phyloP scores from a whole-genome alignment of 116 monocot genomes.

The Iris pallida region DNA sequence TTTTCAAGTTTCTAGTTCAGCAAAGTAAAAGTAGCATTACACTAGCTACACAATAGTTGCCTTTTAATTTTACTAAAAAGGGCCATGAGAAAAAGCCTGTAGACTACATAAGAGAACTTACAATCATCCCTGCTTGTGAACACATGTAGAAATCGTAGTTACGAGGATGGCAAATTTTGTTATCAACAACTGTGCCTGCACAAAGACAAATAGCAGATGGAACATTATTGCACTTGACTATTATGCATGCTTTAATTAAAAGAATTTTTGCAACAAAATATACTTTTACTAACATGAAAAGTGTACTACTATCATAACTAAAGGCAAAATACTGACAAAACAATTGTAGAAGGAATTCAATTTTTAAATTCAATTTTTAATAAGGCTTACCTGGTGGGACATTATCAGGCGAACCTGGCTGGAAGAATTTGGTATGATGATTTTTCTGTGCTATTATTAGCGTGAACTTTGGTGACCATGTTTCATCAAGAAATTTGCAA shows the following conservation, averaged over 20 bases:
- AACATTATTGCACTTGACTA: no score
- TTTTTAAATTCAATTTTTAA: neutral
- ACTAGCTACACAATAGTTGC: no score
- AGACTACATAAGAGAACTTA: constrained; percentile 24
- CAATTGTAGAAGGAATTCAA: no score
- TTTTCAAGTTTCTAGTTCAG: no score
- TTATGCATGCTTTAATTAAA: neutral
- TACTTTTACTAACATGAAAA: neutral
- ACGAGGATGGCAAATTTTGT: constrained; percentile 70
- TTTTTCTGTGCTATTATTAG: constrained; percentile 90
- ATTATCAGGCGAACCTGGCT: constrained; percentile 48
- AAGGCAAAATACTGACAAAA: no score
- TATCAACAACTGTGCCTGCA: constrained; percentile 86
- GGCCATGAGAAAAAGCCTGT: no score
- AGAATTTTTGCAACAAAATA: neutral
- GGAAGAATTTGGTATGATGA: constrained; percentile 92
- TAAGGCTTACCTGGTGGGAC: constrained; percentile 63
- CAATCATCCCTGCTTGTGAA: constrained; percentile 85
- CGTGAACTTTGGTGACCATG: constrained; percentile 74
- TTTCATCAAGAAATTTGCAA: constrained; percentile 72
- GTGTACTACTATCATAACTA: neutral
- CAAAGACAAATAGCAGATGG: neutral
- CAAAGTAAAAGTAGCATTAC: no score
- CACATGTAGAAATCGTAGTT: constrained; percentile 97
- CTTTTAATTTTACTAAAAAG: no score